Conservation (phyloP, 441 rosid genomes). For the Erodium chrysanthum region DNA sequence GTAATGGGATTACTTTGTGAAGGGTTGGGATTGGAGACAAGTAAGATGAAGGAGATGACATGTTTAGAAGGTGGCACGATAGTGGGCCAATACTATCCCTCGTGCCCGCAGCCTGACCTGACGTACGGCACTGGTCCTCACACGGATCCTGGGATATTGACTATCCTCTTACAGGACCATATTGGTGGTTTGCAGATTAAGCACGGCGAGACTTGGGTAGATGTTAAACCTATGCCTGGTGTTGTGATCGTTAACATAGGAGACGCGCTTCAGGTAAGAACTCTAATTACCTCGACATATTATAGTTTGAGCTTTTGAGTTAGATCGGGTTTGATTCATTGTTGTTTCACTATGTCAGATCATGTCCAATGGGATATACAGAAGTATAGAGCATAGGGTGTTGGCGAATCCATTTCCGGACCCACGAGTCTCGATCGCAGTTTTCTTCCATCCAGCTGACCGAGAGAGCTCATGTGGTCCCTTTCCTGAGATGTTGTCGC, state of each 20-base stretch:
- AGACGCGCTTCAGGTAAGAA: constrained; percentile 26
- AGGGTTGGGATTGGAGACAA: constrained; percentile 15
- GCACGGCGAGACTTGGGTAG: constrained; percentile 13
- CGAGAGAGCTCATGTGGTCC: too few species aligned
- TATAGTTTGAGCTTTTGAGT: too few species aligned
- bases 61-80: neutral
- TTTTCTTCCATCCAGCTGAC: too few species aligned
- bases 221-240: constrained; percentile 22
- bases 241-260: constrained; percentile 22
- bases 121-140: constrained; percentile 4
- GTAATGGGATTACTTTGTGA: constrained; percentile 28
- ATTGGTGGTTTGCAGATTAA: constrained; percentile 21
- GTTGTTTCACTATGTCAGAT: neutral
- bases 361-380: neutral
- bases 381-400: neutral
- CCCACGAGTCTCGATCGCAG: too few species aligned
- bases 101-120: constrained; percentile 25
- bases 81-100: constrained; percentile 23
- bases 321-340: too few species aligned
- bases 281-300: too few species aligned
- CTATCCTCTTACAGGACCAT: constrained; percentile 20
- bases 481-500: too few species aligned
- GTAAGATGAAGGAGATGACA: neutral
- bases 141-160: constrained; percentile 19
- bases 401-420: neutral